Percentiles rank a stretch among this genome's conserved stretches.
These are phyloP conservation scores for Coemansia erecta DNA, from an alignment of 192 early-diverging fungal genomes.

Conservation along the genomic window DNA sequence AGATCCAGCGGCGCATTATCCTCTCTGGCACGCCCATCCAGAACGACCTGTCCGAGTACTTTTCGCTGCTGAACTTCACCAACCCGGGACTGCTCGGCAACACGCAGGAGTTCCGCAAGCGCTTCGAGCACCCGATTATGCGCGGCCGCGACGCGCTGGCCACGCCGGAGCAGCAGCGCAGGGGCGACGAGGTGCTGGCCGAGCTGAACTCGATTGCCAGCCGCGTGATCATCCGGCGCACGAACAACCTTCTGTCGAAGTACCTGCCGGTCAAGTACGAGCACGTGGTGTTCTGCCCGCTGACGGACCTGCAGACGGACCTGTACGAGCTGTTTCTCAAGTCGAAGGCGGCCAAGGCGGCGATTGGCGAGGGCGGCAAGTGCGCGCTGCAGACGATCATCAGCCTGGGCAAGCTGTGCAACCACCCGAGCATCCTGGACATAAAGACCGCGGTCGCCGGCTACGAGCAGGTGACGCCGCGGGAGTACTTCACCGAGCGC, in stretches of 20 bases:
- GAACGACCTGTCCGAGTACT: constrained; percentile 90
- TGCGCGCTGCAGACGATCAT: constrained; percentile 90
- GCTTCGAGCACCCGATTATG: constrained; percentile 92
- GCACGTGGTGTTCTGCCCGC: constrained; percentile 94
- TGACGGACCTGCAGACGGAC: constrained; percentile 70
- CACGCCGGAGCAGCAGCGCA: constrained; percentile 68
- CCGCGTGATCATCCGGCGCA: constrained; percentile 96
- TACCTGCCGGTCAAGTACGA: constrained; percentile 97
- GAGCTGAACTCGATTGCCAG: constrained; percentile 86
- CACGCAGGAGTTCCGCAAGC: constrained; percentile 83
- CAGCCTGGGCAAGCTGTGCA: constrained; percentile 93
- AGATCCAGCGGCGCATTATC: constrained; percentile 90
- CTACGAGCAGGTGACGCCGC: constrained; percentile 58
- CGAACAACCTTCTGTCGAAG: constrained; percentile 94
- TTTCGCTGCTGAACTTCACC: constrained; percentile 90
- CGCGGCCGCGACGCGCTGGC: constrained; percentile 91
- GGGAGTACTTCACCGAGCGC: constrained; percentile 52
- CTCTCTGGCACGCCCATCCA: constrained; percentile 97
- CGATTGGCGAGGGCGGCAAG: constrained; percentile 66
- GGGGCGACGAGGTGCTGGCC: constrained; percentile 78
- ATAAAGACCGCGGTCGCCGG: constrained; percentile 59
- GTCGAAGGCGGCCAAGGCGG: constrained; percentile 59
- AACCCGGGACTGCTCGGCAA: constrained; percentile 91
- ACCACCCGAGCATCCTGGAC: constrained; percentile 90
- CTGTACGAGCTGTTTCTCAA: constrained; percentile 82